Evolutionary conservation across 768 basidiomycete species (phyloP).

Genomic region (Pulveroboletus sp.): DNA sequence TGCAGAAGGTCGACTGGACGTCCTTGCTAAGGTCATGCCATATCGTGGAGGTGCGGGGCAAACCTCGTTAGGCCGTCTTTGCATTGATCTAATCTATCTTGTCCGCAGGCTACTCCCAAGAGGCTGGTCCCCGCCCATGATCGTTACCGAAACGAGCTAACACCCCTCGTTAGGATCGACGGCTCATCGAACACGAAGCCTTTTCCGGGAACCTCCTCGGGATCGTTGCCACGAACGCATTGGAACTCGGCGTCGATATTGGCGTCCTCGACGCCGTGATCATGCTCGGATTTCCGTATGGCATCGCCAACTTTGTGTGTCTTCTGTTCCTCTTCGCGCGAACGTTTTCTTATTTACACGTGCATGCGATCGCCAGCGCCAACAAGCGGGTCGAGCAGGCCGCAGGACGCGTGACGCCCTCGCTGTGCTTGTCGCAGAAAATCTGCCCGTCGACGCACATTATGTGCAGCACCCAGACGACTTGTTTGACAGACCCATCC

Average conservation of each 20-base stretch:
- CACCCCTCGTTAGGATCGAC: conserved; percentile 54
- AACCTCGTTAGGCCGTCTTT: not conserved
- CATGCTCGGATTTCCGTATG: conserved; percentile 81
- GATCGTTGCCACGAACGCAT: conserved; percentile 84
- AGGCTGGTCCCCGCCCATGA: conserved; percentile 43
- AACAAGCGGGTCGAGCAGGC: conserved; percentile 87
- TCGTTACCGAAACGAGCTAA: too few relatives aligned
- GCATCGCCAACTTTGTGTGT: conserved; percentile 75
- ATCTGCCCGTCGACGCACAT: conserved; percentile 68
- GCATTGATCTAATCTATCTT: not conserved
- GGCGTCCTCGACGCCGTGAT: conserved; percentile 86
- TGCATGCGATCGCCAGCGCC: conserved; percentile 51
- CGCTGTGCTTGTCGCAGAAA: conserved; percentile 67
- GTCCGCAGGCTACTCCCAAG: conserved; percentile 62
- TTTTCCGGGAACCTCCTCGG: conserved; percentile 82
- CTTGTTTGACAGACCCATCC: conserved; percentile 58
- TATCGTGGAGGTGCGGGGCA: conserved; percentile 70
- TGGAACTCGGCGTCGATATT: conserved; percentile 91
- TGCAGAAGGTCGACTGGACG: conserved; percentile 70
- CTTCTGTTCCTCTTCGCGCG: not conserved
- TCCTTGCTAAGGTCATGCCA: conserved; percentile 70
- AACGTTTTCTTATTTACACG: not conserved
- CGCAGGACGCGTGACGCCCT: conserved; percentile 77
- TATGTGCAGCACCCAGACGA: conserved; percentile 68
- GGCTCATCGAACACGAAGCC: conserved; percentile 80